Evolutionary conservation across 176 grass and related monocot genomes (phyloP), one percentile per base, ranked within the genome.

Genomic region (Elaeis guineensis): DNA sequence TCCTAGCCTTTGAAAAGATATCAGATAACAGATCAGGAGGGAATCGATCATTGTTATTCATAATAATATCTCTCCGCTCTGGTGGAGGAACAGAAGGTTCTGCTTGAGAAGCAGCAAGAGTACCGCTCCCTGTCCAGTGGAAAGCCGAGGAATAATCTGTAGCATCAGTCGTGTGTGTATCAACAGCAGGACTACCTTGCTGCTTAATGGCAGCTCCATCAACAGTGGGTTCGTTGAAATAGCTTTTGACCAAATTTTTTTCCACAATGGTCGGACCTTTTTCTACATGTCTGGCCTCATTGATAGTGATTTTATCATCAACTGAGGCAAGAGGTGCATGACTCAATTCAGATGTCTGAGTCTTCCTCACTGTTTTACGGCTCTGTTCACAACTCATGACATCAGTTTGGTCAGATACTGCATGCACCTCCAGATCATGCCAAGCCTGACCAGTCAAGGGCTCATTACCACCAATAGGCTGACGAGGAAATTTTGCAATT

Each of bases 21-120:
- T 98, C 88, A 55, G 85, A 89, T 66, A 98, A 84, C 61, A 98
- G 69, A 55, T 98, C 82, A 64, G 81, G 92, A 59, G 92, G 80
- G 50, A 72, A 78, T n/a, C 59, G 75, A 50, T 84, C 83, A 82
- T 83, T 75, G 35, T 68, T 86, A 69, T 74, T 77, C 58, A 79
- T 79, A 78, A 70, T 49, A 60, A 81, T 67, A 58, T 83, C 86
- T 63, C 29, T 81, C 68, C 72, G 80, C 25, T 86, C 63, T 62
- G 30, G 62, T 35, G 30, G 59, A 28, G 69, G 72, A 72, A 66
- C 58, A 64, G 65, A 25, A 57, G 69, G 52, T 75, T 90, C 79
- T 67, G 82, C 79, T 18, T 7, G 50, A 69, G 76, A 66, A 77
- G 58, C 58, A 74, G 66, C 39, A 72, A 12, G n/a, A 65, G 62